These are phyloP conservation scores for Notholithocarpus densiflorus DNA, from an alignment of 306 rosid species.

Conservation along the genomic window DNA sequence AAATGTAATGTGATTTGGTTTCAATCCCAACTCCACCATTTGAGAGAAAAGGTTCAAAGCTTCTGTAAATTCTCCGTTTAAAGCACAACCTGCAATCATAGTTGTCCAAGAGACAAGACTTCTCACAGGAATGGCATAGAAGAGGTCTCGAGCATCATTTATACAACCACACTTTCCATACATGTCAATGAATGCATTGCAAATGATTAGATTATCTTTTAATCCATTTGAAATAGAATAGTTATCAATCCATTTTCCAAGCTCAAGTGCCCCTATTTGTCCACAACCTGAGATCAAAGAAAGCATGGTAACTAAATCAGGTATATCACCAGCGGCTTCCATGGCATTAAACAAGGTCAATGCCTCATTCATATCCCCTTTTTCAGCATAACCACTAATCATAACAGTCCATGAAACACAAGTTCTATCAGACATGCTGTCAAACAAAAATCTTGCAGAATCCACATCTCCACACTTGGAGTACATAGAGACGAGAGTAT, in stretches of 20 bases:
- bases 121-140: slow-evolving; percentile 37
- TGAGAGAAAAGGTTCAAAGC: slow-evolving; percentile 45
- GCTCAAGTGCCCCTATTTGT: slow-evolving; percentile 49
- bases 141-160: slow-evolving; percentile 42
- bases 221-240: slow-evolving; percentile 44
- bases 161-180: slow-evolving; percentile 69
- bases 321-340: slow-evolving; percentile 53
- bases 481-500: slow-evolving; percentile 67
- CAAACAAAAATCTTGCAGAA: slow-evolving; percentile 53
- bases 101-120: slow-evolving; percentile 67
- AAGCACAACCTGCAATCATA: slow-evolving; percentile 62
- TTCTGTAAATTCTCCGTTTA: slow-evolving; percentile 58
- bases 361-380: slow-evolving; percentile 51
- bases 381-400: slow-evolving; percentile 61
- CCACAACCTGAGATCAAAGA: slow-evolving; percentile 60
- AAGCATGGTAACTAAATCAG: slow-evolving; percentile 62
- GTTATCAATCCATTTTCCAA: slow-evolving; percentile 53
- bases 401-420: slow-evolving; percentile 75
- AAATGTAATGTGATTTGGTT: slow-evolving; percentile 64
- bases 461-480: slow-evolving; percentile 54
- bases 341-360: slow-evolving; percentile 47
- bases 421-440: slow-evolving; percentile 43
- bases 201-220: slow-evolving; percentile 43
- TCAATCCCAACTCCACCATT: slow-evolving; percentile 46
- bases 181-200: slow-evolving; percentile 74